phyloP scores from a whole-genome alignment of 2,329 filamentous ascomycete genomes.

The Calycina marina region DNA sequence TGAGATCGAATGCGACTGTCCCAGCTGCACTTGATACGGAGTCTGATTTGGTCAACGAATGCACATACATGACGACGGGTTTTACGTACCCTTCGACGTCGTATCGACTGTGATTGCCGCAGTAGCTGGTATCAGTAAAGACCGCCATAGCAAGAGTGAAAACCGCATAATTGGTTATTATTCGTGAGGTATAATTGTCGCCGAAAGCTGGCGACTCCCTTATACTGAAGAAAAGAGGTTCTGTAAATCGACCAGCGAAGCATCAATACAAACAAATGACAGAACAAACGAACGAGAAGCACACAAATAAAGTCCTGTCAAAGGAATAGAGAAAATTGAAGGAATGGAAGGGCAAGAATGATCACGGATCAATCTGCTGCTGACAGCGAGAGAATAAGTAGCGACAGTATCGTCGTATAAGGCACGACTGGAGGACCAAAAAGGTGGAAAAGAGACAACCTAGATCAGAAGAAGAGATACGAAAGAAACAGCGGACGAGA shows the following conservation, averaged over 20 bases:
- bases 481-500: not conserved
- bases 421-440: not conserved
- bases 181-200: not conserved
- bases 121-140: conserved; percentile 8
- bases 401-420: not conserved
- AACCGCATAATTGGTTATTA: conserved; percentile 11
- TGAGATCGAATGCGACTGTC: conserved; percentile 30
- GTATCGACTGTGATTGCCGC: conserved; percentile 15
- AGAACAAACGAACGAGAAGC: not conserved
- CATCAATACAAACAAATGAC: not conserved
- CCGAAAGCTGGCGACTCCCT: not conserved
- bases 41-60: conserved; percentile 9
- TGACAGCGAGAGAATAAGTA: not conserved
- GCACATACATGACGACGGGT: not conserved
- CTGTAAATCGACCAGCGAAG: not conserved
- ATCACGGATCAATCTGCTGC: conserved; percentile 1
- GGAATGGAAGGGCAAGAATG: not conserved
- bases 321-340: conserved; percentile 1
- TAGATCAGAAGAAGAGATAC: not conserved
- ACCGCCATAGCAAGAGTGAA: conserved; percentile 12
- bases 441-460: not conserved
- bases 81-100: conserved; percentile 14
- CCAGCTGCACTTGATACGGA: conserved; percentile 23
- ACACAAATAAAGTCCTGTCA: conserved; percentile 1
- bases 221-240: not conserved